A percentile compares a stretch with the other conserved stretches of the same genome.
Conservation (phyloP, 2,329 filamentous ascomycete species). For the Hansfordia pulvinata region DNA sequence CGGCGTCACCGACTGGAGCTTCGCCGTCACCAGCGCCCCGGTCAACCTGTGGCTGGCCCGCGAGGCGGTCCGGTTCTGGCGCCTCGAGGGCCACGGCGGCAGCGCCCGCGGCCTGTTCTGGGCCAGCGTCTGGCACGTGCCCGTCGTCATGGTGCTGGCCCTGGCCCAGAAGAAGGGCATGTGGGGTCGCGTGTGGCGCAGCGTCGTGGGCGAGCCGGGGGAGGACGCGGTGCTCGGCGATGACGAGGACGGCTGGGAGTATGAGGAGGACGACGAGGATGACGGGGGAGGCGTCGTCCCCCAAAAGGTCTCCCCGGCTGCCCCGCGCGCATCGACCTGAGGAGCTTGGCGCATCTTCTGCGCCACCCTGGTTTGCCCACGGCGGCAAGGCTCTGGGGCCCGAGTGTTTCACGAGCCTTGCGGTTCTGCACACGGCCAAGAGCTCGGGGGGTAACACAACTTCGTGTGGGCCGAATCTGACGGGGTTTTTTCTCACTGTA, state of each 20-base stretch:
- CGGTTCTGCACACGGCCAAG: no score
- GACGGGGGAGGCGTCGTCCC: no score
- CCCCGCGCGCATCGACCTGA: no score
- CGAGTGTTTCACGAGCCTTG: no score
- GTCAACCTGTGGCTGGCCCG: constrained; percentile 78
- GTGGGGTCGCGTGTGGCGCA: constrained; percentile 70
- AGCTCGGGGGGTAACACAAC: no score
- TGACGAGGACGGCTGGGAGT: constrained; percentile 35
- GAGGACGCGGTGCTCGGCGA: no score
- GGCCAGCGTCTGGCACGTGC: constrained; percentile 95
- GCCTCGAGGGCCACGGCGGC: constrained; percentile 61
- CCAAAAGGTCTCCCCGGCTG: no score
- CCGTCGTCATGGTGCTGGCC: constrained; percentile 76
- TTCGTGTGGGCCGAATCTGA: no score
- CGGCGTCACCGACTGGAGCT: constrained; percentile 75
- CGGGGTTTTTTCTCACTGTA: no score
- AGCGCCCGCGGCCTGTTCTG: constrained; percentile 81
- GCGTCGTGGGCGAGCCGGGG: constrained; percentile 44
- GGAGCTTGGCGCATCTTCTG: no score
- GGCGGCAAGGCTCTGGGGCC: no score
- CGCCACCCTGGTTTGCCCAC: no score
- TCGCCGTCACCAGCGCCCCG: constrained; percentile 65
- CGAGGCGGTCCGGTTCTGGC: constrained; percentile 74
- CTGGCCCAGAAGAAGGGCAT: constrained; percentile 89
- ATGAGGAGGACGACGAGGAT: constrained; percentile 37